These are phyloP conservation scores for Carallia brachiata DNA, from an alignment of 345 rosid genomes.

Conservation along the genomic window DNA sequence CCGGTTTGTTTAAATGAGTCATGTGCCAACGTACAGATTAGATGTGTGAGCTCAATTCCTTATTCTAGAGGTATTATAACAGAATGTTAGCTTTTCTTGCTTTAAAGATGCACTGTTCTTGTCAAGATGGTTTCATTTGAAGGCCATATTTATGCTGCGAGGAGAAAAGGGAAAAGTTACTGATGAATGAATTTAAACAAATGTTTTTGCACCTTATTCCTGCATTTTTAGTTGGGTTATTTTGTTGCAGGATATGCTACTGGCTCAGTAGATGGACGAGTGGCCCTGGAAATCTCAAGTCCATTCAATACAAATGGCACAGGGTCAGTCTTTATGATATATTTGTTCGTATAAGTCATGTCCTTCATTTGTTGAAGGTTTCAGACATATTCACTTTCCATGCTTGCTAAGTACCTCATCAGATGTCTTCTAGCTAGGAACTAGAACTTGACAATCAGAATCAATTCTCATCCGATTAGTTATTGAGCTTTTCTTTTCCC, in stretches of 20 bases:
- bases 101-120: conserved; percentile 2
- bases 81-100: conserved; percentile 3
- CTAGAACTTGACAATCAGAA: neutral
- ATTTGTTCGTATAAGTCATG: neutral
- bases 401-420: too few relatives aligned
- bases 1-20: conserved; percentile 50
- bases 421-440: neutral
- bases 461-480: neutral
- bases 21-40: conserved; percentile 46
- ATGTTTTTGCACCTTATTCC: neutral
- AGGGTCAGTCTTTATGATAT: conserved; percentile 43
- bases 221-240: neutral
- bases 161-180: neutral
- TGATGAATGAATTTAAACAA: neutral
- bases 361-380: conserved; percentile 5
- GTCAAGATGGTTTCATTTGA: neutral
- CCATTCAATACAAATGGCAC: conserved; percentile 38
- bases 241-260: conserved; percentile 67
- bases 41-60: conserved; percentile 52
- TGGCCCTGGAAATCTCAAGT: conserved; percentile 54
- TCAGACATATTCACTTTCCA: neutral
- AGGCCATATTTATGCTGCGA: neutral
- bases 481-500: neutral
- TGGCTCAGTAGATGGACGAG: conserved; percentile 87
- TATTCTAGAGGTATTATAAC: conserved; percentile 50